Evolutionary conservation across 176 grass and related monocot genomes (phyloP), one percentile per base, ranked within the genome.

Genomic region (Metroxylon sagu): DNA sequence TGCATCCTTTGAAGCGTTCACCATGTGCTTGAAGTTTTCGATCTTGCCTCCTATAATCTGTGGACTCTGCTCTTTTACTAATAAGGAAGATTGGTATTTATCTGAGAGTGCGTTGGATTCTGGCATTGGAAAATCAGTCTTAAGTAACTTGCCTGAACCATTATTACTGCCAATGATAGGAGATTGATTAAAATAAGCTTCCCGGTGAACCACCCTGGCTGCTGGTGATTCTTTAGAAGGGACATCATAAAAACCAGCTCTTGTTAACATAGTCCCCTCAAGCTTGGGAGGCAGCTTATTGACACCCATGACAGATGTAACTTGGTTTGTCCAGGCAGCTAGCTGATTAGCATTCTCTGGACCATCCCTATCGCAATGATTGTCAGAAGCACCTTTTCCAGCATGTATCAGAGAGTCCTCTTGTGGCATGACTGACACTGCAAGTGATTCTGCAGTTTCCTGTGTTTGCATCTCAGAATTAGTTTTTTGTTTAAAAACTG

Each of bases 51-150:
- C 70, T 70, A 31, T 51, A 66, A 69, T 61, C 28, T 70, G 67
- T 62, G 63, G 62, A 70, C 39, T 77, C 60, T 67, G 85, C 56
- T 80, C 77, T 68, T 74, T 80, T 84, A 31, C 80, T 59, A 56
- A 52, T 52, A 80, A 48, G 66, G 39, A 72, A 58, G 73, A 62
- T 56, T 77, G 76, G 74, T 74, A 67, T 76, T 62, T 74, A 77
- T 89, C 85, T 58, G 49, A 48, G 71, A 69, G 77, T 25, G 65
- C 51, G 58, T 76, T 71, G 16, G 57, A 39, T 18, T 27, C 68
- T 0, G 28, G 60, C 21, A 71, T 29, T 49, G 39, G 30, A 58
- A 21, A 58, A 17, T 70, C 52, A 25, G 29, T 19, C 28, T 39
- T 57, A 49, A 48, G 67, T 57, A 60, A 49, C 19, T 56, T 58